Evolutionary conservation across 257 asterid species (phyloP).

Genomic region (Orobanche coerulescens): DNA sequence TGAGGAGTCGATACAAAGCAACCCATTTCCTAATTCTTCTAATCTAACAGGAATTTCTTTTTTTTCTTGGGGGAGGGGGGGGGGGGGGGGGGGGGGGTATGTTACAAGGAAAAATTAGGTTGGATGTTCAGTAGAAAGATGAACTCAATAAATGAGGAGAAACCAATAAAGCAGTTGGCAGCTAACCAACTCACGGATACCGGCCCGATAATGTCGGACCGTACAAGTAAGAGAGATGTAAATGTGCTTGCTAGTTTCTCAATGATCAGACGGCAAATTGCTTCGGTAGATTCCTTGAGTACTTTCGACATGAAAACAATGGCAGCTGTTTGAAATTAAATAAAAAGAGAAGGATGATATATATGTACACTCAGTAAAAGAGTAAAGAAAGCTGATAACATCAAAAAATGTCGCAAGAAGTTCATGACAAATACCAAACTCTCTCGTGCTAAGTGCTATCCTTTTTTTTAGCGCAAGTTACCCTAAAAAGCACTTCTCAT

Average conservation of each 20-base stretch:
- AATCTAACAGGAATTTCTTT: no score
- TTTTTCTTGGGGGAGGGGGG: no score
- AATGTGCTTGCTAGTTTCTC: constrained; percentile 40
- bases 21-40: constrained; percentile 80
- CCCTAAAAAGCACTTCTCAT: constrained; percentile 14
- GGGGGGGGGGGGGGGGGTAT: no score
- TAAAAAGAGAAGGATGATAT: constrained; percentile 9
- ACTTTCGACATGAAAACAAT: constrained; percentile 41
- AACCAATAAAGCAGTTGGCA: constrained; percentile 57
- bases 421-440: constrained; percentile 43
- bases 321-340: constrained; percentile 10
- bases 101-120: constrained; percentile 20
- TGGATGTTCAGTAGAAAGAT: constrained; percentile 30
- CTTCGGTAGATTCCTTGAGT: constrained; percentile 27
- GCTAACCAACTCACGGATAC: constrained; percentile 57
- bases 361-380: constrained; percentile 13
- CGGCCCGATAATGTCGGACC: constrained; percentile 25
- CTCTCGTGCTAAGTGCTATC: constrained; percentile 27
- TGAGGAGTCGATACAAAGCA: constrained; percentile 69
- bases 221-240: constrained; percentile 19
- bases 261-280: constrained; percentile 30
- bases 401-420: constrained; percentile 69
- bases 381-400: constrained; percentile 18
- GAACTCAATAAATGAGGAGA: constrained; percentile 42
- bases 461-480: constrained; percentile 23